phyloP scores from a whole-genome alignment of 2,329 filamentous ascomycete species.

The Xylaria digitata region DNA sequence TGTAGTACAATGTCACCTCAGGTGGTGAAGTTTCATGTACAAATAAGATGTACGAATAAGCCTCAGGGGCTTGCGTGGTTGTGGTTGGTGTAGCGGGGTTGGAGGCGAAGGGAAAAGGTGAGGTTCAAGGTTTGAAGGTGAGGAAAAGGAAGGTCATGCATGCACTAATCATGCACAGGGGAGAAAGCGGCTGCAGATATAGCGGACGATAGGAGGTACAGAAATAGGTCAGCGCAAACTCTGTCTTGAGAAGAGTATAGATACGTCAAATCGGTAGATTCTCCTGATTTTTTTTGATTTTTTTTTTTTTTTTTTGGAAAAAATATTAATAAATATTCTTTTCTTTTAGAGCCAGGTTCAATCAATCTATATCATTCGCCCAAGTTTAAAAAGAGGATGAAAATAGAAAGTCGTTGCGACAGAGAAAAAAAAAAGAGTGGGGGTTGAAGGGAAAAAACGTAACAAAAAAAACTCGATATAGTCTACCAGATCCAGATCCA shows the following conservation, averaged over 20 bases:
- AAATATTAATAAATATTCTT: too few relatives aligned
- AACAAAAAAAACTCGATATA: conserved; percentile 7
- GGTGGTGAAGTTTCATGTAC: conserved; percentile 25
- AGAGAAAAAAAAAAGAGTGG: neutral
- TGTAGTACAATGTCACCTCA: conserved; percentile 45
- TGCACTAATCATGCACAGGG: conserved; percentile 30
- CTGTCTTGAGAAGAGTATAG: conserved; percentile 2
- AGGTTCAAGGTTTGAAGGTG: conserved; percentile 3
- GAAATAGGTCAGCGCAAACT: conserved; percentile 26
- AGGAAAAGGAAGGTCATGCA: conserved; percentile 19
- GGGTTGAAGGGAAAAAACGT: neutral
- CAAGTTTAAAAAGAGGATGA: neutral
- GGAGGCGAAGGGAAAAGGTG: conserved; percentile 15
- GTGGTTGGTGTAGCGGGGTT: conserved; percentile 12
- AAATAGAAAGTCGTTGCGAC: too few relatives aligned
- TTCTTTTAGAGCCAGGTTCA: too few relatives aligned
- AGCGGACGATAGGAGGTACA: conserved; percentile 1
- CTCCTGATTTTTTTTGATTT: too few relatives aligned
- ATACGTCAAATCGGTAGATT: neutral
- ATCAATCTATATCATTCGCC: neutral
- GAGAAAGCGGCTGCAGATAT: conserved; percentile 27
- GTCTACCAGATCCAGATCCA: conserved; percentile 16
- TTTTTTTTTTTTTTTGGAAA: too few relatives aligned
- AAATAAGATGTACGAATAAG: conserved; percentile 27
- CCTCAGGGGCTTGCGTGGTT: conserved; percentile 20